Evolutionary conservation across 495 filamentous ascomycete genomes (phyloP).

Genomic region (Hyaloscypha bicolor): DNA sequence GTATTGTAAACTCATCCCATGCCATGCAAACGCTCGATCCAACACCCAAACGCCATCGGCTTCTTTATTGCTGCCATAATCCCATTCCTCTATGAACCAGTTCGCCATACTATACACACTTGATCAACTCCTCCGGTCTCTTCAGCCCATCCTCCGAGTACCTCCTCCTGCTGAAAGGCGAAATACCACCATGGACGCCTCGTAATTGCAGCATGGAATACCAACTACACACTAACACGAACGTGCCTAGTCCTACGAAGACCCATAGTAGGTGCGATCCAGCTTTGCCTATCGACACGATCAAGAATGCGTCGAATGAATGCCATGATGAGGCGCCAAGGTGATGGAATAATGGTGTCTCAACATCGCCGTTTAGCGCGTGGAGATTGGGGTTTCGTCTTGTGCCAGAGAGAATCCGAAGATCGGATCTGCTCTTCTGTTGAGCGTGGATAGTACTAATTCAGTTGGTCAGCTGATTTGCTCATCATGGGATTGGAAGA

Average conservation of each 20-base stretch:
- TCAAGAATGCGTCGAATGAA: conserved; percentile 42
- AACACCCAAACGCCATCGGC: too few relatives aligned
- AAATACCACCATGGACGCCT: not conserved
- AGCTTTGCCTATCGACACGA: conserved; percentile 30
- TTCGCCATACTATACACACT: not conserved
- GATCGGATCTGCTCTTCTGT: conserved; percentile 33
- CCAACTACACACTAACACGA: not conserved
- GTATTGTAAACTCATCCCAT: too few relatives aligned
- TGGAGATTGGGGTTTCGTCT: conserved; percentile 32
- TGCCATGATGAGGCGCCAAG: conserved; percentile 51
- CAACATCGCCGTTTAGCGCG: conserved; percentile 46
- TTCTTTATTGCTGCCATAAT: not conserved
- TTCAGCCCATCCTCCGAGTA: not conserved
- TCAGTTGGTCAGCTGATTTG: not conserved
- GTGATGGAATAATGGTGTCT: conserved; percentile 47
- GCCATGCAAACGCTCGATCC: too few relatives aligned
- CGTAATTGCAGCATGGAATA: not conserved
- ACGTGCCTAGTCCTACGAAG: not conserved
- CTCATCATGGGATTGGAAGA: not conserved
- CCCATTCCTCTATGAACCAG: not conserved
- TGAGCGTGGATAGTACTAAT: conserved; percentile 38
- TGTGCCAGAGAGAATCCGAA: conserved; percentile 45
- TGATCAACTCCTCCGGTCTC: not conserved
- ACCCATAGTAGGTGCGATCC: not conserved
- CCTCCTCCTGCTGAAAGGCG: not conserved